Base-by-base conservation (phyloP, 2,329 filamentous ascomycete species). In the Pseudogymnoascus sp. region DNA sequence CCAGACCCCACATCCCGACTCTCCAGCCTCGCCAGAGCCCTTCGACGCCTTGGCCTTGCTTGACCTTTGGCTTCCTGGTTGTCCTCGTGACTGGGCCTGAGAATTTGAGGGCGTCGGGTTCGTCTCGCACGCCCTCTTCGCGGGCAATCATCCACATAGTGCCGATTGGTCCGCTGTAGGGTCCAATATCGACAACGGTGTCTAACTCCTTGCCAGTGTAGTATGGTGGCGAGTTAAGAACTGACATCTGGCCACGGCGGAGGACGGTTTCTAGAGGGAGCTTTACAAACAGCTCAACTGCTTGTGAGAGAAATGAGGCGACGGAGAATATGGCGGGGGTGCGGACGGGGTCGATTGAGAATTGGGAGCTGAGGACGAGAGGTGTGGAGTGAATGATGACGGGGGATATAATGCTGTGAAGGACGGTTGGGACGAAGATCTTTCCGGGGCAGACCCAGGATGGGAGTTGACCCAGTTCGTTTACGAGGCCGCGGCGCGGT, bases 201-300 rank as follows among this genome's bases (percentile, higher is more conserved):
- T 91, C 86, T 53, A 90, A 72, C 59, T 76, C 79, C 69, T 61
- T 75, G 59, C 40, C 38, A 2, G 82, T 67, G 63, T 85, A 83
- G 10, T 77, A 70, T 1, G 82, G 81, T 12, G 81, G 81, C 14
- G 82, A 81, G 1, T 62, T 59, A 53, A 91, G 81, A 0, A 91
- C 86, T 1, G 87, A 81, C 64, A 95, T 88, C 75, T 99, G 95
- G 4, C 91, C 93, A 65, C 95, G 86, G 59, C 95, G 88, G 6
- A 97, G 82, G 14, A 96, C 89, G 0, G 93, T 97, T 76, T 99
- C 95, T 4, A 97, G 80, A 0, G 95, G 95, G 11, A 97, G 84
- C 71, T 93, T 93, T 68, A 96, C 76, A 70, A 95, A 89, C 34
- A 97, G 84, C 59, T 96, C 93, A 1, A 86, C 81, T 0, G 88